These are phyloP conservation scores for Boehmeria nivea DNA, from an alignment of 306 rosid genomes.

Conservation along the genomic window DNA sequence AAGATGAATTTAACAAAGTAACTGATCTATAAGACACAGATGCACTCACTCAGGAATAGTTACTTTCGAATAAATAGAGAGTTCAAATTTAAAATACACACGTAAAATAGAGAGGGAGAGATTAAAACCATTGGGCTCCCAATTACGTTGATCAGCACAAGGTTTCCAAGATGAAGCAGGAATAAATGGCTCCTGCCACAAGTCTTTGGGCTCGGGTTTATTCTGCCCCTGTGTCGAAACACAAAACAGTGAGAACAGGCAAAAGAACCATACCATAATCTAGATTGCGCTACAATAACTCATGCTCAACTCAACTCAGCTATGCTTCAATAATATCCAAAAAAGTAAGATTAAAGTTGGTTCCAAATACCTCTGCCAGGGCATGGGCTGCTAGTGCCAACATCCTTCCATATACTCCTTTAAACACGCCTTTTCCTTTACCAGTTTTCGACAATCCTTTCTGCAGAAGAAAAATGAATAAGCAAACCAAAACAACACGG, in stretches of 20 bases:
- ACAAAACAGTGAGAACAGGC: constrained; percentile 30
- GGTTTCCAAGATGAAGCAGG: constrained; percentile 93
- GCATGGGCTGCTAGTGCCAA: constrained; percentile 92
- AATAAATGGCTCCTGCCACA: constrained; percentile 86
- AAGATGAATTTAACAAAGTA: neutral
- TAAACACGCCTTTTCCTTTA: constrained; percentile 43
- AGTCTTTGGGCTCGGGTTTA: constrained; percentile 87
- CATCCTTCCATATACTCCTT: constrained; percentile 63
- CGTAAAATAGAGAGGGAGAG: constrained; percentile 10
- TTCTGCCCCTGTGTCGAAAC: constrained; percentile 48
- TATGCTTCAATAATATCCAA: neutral
- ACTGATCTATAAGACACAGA: neutral
- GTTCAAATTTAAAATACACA: constrained; percentile 18
- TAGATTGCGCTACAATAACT: neutral
- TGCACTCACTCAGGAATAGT: neutral
- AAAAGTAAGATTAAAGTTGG: constrained; percentile 4
- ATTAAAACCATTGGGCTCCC: constrained; percentile 67
- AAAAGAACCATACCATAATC: constrained; percentile 5
- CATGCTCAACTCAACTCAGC: neutral
- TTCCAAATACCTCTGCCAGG: constrained; percentile 73
- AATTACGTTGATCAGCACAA: constrained; percentile 76
- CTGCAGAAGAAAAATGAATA: constrained; percentile 51
- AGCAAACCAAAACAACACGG: constrained; percentile 1
- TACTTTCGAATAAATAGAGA: constrained; percentile 6
- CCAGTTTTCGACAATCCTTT: constrained; percentile 45